Evolutionary conservation across 148 eudicot genomes (phyloP).

Genomic region (Nyssa sinensis): DNA sequence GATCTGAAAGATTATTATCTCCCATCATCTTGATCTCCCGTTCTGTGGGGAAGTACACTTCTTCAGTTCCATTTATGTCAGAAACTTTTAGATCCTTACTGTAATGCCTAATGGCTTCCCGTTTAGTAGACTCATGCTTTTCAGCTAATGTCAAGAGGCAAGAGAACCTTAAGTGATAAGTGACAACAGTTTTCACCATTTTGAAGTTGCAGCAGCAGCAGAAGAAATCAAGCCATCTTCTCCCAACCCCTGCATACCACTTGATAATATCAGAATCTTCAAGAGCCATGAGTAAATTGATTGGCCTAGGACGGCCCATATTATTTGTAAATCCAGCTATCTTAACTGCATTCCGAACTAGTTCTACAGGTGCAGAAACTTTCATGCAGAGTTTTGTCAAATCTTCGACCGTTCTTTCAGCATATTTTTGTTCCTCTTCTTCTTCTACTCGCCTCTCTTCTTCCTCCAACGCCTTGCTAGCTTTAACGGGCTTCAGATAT

Average conservation of each 20-base stretch:
- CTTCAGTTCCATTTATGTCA: slow-evolving; percentile 50
- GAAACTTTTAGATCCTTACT: slow-evolving; percentile 72
- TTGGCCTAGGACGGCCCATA: slow-evolving; percentile 95
- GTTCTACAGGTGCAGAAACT: slow-evolving; percentile 69
- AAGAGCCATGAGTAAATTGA: slow-evolving; percentile 55
- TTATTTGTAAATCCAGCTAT: slow-evolving; percentile 76
- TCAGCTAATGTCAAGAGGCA: slow-evolving; percentile 84
- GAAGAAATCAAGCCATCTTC: slow-evolving; percentile 84
- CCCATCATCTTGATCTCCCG: slow-evolving; percentile 76
- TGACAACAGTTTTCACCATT: slow-evolving; percentile 62
- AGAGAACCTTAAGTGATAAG: slow-evolving; percentile 84
- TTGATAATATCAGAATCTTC: slow-evolving; percentile 79
- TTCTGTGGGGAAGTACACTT: slow-evolving; percentile 69
- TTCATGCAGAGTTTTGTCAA: slow-evolving; percentile 74
- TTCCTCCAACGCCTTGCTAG: slow-evolving; percentile 55
- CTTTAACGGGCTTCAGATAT: slow-evolving; percentile 65
- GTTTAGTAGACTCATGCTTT: slow-evolving; percentile 84
- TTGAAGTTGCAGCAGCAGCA: slow-evolving; percentile 81
- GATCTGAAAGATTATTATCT: slow-evolving; percentile 63
- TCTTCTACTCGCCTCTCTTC: slow-evolving; percentile 56
- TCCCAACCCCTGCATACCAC: slow-evolving; percentile 92
- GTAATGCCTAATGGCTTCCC: slow-evolving; percentile 70
- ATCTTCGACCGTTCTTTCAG: slow-evolving; percentile 70
- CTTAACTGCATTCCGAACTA: slow-evolving; percentile 65
- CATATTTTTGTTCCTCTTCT: slow-evolving; percentile 68